These are phyloP conservation scores for Arthrobotrys iridis DNA, from an alignment of 2,329 filamentous ascomycete genomes.

Conservation along the genomic window DNA sequence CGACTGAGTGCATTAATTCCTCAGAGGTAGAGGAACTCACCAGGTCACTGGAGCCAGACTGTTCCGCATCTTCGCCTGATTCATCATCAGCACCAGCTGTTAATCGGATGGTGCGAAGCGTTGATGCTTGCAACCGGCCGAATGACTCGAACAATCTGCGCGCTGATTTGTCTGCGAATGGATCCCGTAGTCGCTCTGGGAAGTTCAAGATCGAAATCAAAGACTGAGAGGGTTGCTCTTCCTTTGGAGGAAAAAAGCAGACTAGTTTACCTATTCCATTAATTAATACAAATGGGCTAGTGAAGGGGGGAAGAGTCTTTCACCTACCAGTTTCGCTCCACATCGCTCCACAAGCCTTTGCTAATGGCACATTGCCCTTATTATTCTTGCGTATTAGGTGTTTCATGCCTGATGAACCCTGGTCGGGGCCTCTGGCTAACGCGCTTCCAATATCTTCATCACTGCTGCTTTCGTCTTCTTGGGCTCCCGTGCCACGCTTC, in stretches of 20 bases:
- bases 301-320: neutral
- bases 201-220: constrained; percentile 66
- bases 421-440: constrained; percentile 46
- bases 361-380: constrained; percentile 72
- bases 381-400: constrained; percentile 55
- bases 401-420: constrained; percentile 27
- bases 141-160: constrained; percentile 72
- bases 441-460: constrained; percentile 74
- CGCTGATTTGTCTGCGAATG: constrained; percentile 37
- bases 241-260: constrained; percentile 76
- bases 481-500: constrained; percentile 63
- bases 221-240: constrained; percentile 69
- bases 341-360: constrained; percentile 65
- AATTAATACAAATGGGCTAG: neutral
- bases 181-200: constrained; percentile 63
- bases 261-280: constrained; percentile 67
- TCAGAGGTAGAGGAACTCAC: constrained; percentile 40
- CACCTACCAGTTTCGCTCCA: constrained; percentile 56
- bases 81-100: constrained; percentile 10
- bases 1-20: constrained; percentile 33
- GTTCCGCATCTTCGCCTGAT: constrained; percentile 38
- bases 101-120: constrained; percentile 61
- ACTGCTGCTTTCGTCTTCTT: constrained; percentile 80
- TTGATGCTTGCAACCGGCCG: constrained; percentile 69
- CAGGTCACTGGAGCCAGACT: constrained; percentile 27